These are phyloP conservation scores for Gentiana dahurica DNA, from an alignment of 257 asterid species.

Conservation along the genomic window DNA sequence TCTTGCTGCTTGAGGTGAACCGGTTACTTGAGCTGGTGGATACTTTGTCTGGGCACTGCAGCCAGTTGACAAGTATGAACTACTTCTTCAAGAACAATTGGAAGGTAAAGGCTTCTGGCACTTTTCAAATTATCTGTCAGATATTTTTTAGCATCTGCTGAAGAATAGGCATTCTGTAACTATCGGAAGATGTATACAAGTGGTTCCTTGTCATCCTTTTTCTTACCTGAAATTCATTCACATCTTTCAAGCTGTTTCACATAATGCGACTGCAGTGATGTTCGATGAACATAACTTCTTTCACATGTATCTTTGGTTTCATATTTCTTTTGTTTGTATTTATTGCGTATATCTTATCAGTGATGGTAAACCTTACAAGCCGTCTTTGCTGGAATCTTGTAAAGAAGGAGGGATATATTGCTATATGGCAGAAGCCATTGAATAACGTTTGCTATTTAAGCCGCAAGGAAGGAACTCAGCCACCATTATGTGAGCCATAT, in stretches of 20 bases:
- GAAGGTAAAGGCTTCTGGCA: constrained; percentile 44
- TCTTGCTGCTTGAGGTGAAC: constrained; percentile 87
- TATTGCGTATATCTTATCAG: constrained; percentile 20
- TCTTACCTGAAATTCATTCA: neutral
- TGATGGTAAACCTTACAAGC: constrained; percentile 74
- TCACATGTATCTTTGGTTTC: neutral
- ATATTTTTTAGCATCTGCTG: neutral
- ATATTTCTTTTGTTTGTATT: constrained; percentile 1
- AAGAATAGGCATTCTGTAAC: neutral
- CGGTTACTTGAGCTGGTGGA: constrained; percentile 95
- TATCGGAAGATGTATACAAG: neutral
- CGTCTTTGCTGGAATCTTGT: constrained; percentile 89
- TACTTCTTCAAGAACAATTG: constrained; percentile 80
- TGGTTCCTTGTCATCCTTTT: neutral
- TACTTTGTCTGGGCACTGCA: constrained; percentile 98
- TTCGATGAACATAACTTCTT: too few species aligned
- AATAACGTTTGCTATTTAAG: constrained; percentile 78
- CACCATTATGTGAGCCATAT: constrained; percentile 70
- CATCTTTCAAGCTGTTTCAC: neutral
- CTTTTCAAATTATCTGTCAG: neutral
- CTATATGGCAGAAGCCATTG: constrained; percentile 91
- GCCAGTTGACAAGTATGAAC: constrained; percentile 90
- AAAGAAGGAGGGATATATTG: constrained; percentile 86
- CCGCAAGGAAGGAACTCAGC: constrained; percentile 63
- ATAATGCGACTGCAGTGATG: neutral